These are phyloP conservation scores for Scleromitrula shiraiana DNA, from an alignment of 2,329 filamentous ascomycete species.

Conservation along the genomic window DNA sequence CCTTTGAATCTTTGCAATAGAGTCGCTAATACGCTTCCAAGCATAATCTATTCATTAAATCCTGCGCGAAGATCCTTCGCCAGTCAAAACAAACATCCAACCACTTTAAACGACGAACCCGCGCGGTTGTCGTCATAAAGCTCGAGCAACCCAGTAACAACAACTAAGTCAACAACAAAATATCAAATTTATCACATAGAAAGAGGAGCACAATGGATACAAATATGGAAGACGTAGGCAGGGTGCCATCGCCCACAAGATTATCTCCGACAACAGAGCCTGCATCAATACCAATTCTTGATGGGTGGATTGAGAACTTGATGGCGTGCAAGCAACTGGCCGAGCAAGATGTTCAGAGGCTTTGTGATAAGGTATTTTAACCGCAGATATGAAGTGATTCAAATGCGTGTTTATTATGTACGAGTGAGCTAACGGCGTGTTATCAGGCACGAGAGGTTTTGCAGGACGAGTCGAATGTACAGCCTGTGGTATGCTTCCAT, in stretches of 20 bases:
- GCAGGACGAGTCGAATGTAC: constrained; percentile 96
- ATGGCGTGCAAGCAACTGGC: constrained; percentile 98
- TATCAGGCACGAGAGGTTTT: constrained; percentile 87
- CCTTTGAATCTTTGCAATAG: neutral
- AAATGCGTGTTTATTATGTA: neutral
- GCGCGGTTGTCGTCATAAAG: constrained; percentile 21
- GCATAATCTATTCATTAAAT: constrained; percentile 5
- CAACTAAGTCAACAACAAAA: constrained; percentile 8
- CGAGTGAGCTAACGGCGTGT: constrained; percentile 6
- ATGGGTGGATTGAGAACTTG: constrained; percentile 97
- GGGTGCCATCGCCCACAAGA: constrained; percentile 70
- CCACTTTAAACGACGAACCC: constrained; percentile 4
- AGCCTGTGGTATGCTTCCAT: constrained; percentile 73
- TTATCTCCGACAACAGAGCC: constrained; percentile 73
- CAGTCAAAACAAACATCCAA: constrained; percentile 1
- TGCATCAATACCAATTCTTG: constrained; percentile 82
- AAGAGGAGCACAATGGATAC: constrained; percentile 63
- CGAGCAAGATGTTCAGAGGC: constrained; percentile 87
- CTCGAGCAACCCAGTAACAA: constrained; percentile 22
- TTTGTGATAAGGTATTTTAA: constrained; percentile 85
- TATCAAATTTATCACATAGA: constrained; percentile 5
- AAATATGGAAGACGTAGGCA: constrained; percentile 97
- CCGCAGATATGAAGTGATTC: constrained; percentile 9
- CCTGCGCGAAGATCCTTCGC: constrained; percentile 5
- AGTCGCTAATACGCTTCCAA: constrained; percentile 4